Evolutionary conservation across 2,329 filamentous ascomycete genomes (phyloP), one percentile per base, ranked within the genome.

Genomic region (Paradendryphiella salina): DNA sequence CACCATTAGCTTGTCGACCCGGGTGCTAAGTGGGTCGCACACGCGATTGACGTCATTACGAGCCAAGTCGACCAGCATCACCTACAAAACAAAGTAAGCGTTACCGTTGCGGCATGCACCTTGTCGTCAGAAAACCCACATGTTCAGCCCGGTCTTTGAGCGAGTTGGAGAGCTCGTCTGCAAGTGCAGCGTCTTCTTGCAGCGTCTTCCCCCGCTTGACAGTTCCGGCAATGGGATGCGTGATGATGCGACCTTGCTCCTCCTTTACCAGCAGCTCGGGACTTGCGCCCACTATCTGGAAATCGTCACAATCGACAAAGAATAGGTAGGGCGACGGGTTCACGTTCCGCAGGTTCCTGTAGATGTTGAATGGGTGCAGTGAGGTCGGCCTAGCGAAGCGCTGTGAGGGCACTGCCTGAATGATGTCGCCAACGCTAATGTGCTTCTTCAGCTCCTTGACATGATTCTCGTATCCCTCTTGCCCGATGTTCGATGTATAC

Each of bases 291-390:
- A 99, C 88, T 60, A 99, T 92, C 72, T 96, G 89, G 76, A 99
- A 97, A 67, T 90, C 88, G 53, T 83, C 82, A 76, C 93, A 97
- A 73, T 94, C 86, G 55, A 99, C 84, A 76, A 92, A 99, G 80
- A 99, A 99, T 29, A 99, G 85, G 75, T 99, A 99, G 0, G 94
- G 94, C 7, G 91, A 96, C 0, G 94, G 94, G 72, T 99, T 99
- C 67, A 97, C 89, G n/a, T 90, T 96, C 56, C 94, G 89, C 31
- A 99, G 82, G 72, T 96, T 90, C 46, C 93, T 86, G 80, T 97
- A 99, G 66, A 99, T 89, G 79, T 97, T 99, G 81, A 97, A 99
- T 0, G 94, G 93, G 73, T 99, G 94, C 35, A 99, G 80, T 48
- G 84, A 85, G 2, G 94, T 99, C 11, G 92, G 92, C 21, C 93